Evolutionary conservation across 352 stramenopile genomes (phyloP).

Genomic region (Phytopythium chamaehyphon): DNA sequence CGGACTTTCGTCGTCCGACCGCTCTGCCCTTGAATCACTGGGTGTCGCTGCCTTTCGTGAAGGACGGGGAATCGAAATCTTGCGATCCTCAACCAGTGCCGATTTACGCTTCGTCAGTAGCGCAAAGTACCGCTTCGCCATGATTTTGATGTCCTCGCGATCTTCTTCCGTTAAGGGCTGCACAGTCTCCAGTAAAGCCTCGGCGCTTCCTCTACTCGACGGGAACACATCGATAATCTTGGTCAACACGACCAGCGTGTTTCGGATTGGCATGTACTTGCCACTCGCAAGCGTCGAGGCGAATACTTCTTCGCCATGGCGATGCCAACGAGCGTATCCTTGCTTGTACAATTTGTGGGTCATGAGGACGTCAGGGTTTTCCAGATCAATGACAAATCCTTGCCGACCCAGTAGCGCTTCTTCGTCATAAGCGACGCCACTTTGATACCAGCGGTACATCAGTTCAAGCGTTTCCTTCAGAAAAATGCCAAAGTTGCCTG

Average conservation of each 20-base stretch:
- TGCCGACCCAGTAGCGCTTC: slow-evolving; percentile 66
- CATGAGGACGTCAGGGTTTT: slow-evolving; percentile 34
- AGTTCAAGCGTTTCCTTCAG: slow-evolving; percentile 74
- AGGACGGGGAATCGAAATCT: slow-evolving; percentile 27
- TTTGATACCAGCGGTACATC: slow-evolving; percentile 77
- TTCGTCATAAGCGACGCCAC: slow-evolving; percentile 69
- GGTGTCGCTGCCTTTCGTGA: background rate
- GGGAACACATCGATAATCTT: slow-evolving; percentile 88
- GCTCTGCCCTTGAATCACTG: slow-evolving; percentile 8
- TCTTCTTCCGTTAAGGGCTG: slow-evolving; percentile 75
- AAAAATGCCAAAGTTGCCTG: slow-evolving; percentile 84
- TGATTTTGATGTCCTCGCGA: slow-evolving; percentile 88
- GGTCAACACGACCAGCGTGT: slow-evolving; percentile 84
- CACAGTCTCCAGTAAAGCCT: slow-evolving; percentile 60
- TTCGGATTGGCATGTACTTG: slow-evolving; percentile 85
- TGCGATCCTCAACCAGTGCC: slow-evolving; percentile 61
- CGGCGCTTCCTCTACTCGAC: slow-evolving; percentile 45
- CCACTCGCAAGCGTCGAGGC: slow-evolving; percentile 49
- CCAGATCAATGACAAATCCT: slow-evolving; percentile 72
- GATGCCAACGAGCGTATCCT: slow-evolving; percentile 74
- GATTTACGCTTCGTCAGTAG: slow-evolving; percentile 74
- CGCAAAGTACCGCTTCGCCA: slow-evolving; percentile 84
- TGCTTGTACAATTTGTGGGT: slow-evolving; percentile 71
- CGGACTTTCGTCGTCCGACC: slow-evolving; percentile 13
- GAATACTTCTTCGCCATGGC: slow-evolving; percentile 64